Base-by-base conservation (phyloP, 441 rosid genomes). In the Populus trichocarpa region DNA sequence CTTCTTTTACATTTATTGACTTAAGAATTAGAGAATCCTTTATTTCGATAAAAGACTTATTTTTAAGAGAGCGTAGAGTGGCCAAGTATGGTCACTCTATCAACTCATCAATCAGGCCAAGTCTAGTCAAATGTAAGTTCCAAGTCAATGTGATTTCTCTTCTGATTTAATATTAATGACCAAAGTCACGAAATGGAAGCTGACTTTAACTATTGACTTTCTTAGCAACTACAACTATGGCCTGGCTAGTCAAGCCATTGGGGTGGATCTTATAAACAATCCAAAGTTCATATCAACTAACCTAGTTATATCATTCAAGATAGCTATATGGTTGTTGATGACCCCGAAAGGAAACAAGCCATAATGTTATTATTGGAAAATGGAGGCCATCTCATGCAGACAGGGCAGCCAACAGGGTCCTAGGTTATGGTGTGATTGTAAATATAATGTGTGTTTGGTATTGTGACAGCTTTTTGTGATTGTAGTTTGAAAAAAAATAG, bases 241-340 rank as follows among this genome's bases (percentile, higher is more conserved):
- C 25, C 78, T 0, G 69, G 84, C 81, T 3, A 84, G 86, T 3
- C n/a, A 32, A 0, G 82, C 82, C 2, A 46, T 83, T 0, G 0
- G n/a, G 2, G 25, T 4, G 13, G 84, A 85, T 76, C 72, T 85
- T 1, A 63, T 79, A 81, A 81, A 70, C 79, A 75, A 85, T 20
- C 88, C 86, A 8, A 83, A 85, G 8, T 9, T 42, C 6, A 86
- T 79, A 50, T 82, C 84, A 23, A 85, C 80, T 4, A 67, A 81
- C 61, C 30, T 80, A 1, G 42, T 77, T 2, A 66, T 79, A 46
- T 85, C 86, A 10, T 85, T 83, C 78, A 79, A 46, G 78, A 83
- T 83, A 50, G 84, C 84, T 2, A 42, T 83, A 8, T 85, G 86
- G 88, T 83, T 77, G 57, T 83, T 84, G 88, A 85, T 83, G 88